Evolutionary conservation across 2,329 filamentous ascomycete genomes (phyloP), one percentile per base, ranked within the genome.

Genomic region (Neopestalotiopsis clavispora): DNA sequence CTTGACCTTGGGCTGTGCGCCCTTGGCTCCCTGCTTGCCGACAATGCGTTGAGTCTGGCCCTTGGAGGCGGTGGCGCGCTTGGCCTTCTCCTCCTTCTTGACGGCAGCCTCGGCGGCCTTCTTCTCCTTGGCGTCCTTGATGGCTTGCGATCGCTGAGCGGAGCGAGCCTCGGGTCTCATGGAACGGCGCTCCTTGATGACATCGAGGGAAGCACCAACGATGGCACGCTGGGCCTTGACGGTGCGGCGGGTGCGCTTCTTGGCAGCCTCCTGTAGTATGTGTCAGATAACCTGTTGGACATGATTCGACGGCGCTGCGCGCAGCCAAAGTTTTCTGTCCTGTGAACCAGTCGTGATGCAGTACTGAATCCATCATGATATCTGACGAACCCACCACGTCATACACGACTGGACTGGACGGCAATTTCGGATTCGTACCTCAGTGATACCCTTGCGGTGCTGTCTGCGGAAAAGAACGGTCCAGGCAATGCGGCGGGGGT

Each of bases 381-480:
- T 10, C 34, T 38, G 34, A 38, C 34, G 34, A 38, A 38, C 6
- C 45, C 17, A 66, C 20, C 28, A 58, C 34, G 57, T 66, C 28
- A 23, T 30, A 12, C 23, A 28, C 52, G 64, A 56, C 23, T 20
- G 10, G 52, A 38, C 34, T 10, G 52, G 20, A 23, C 10, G 10
- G 49, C 13, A 40, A 40, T 42, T 40, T 45, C 61, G 56, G 34
- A 30, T 40, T 60, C 45, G 88, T 92, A 98, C 96, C 95, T 99
- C 96, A 90, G 95, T 97, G 88, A 98, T 97, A 92, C 96, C 96
- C 94, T 99, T 99, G 90, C 95, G 96, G 92, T 98, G 95, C 89
- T 97, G 94, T 87, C 95, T 93, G 85, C 96, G 92, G 94, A 94
- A 99, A 75, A 99, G 93, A 80, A 95, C 92, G 77, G 96, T 99